Conservation (phyloP, 495 filamentous ascomycete species). For the Xylaria sp. region DNA sequence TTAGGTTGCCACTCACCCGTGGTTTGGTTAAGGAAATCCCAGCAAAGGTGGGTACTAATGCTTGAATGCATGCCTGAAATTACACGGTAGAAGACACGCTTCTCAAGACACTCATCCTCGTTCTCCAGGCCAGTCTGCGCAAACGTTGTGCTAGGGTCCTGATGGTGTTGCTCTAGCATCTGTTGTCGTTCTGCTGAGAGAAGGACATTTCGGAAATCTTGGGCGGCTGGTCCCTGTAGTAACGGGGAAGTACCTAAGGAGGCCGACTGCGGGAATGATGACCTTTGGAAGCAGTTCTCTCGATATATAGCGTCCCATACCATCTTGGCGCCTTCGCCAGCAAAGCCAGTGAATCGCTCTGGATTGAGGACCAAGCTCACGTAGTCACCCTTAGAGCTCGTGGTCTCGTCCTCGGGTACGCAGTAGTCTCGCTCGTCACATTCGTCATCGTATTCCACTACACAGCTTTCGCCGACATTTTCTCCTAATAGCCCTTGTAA, state of each 20-base stretch:
- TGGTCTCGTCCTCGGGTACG: slow-evolving; percentile 91
- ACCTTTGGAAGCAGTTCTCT: slow-evolving; percentile 94
- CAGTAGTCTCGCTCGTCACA: slow-evolving; percentile 98
- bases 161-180: slow-evolving; percentile 58
- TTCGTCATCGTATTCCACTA: slow-evolving; percentile 97
- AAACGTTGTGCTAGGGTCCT: slow-evolving; percentile 57
- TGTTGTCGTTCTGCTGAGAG: slow-evolving; percentile 73
- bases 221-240: slow-evolving; percentile 69
- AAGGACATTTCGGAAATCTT: slow-evolving; percentile 83
- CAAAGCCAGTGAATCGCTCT: slow-evolving; percentile 93
- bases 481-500: slow-evolving; percentile 85
- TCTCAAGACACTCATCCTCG: slow-evolving; percentile 94
- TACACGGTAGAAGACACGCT: slow-evolving; percentile 94
- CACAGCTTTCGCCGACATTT: slow-evolving; percentile 90
- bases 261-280: slow-evolving; percentile 59
- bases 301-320: slow-evolving; percentile 97
- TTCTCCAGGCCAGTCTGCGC: slow-evolving; percentile 65
- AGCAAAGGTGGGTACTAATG: slow-evolving; percentile 95
- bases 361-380: slow-evolving; percentile 93
- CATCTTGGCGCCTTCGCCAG: slow-evolving; percentile 78
- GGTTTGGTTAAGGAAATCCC: slow-evolving; percentile 94
- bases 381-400: slow-evolving; percentile 89
- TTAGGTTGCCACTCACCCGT: slow-evolving; percentile 96
- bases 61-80: slow-evolving; percentile 97
- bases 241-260: slow-evolving; percentile 47